Percentiles rank a stretch among this genome's conserved stretches.
phyloP scores from a whole-genome alignment of 202 grass and related monocot genomes.

The Schoenoplectus tabernaemontani region DNA sequence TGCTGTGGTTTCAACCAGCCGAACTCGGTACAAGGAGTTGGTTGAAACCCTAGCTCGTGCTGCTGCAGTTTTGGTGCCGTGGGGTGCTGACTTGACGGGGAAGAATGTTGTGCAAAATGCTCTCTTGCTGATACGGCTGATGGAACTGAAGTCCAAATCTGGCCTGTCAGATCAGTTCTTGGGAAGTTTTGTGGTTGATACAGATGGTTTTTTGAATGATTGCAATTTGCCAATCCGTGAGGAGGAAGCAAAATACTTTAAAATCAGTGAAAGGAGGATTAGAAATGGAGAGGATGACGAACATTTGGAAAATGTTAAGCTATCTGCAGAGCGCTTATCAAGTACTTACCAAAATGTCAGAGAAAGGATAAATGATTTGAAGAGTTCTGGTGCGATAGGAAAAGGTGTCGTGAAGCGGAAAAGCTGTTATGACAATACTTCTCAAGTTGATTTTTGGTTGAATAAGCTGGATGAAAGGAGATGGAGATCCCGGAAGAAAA shows the following conservation, averaged over 20 bases:
- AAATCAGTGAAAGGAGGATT: background rate
- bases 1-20: conserved; percentile 39
- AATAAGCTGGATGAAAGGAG: conserved; percentile 26
- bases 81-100: conserved; percentile 66
- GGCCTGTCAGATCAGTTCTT: conserved; percentile 30
- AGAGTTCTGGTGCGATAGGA: conserved; percentile 36
- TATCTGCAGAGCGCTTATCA: conserved; percentile 46
- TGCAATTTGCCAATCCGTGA: conserved; percentile 14
- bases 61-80: conserved; percentile 46
- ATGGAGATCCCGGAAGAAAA: conserved; percentile 35
- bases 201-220: conserved; percentile 30
- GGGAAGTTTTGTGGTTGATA: conserved; percentile 38
- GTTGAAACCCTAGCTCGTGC: conserved; percentile 43
- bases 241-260: conserved; percentile 53
- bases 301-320: conserved; percentile 25
- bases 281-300: conserved; percentile 15
- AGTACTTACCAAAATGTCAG: conserved; percentile 58
- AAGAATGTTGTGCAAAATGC: conserved; percentile 62
- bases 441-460: conserved; percentile 29
- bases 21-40: conserved; percentile 55
- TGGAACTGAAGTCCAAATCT: conserved; percentile 54
- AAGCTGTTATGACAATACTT: background rate
- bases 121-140: conserved; percentile 51
- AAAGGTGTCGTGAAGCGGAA: conserved; percentile 41
- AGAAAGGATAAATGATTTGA: conserved; percentile 36